These are phyloP conservation scores for Penicillium sp. DNA, from an alignment of 2,329 filamentous ascomycete genomes.

Conservation along the genomic window DNA sequence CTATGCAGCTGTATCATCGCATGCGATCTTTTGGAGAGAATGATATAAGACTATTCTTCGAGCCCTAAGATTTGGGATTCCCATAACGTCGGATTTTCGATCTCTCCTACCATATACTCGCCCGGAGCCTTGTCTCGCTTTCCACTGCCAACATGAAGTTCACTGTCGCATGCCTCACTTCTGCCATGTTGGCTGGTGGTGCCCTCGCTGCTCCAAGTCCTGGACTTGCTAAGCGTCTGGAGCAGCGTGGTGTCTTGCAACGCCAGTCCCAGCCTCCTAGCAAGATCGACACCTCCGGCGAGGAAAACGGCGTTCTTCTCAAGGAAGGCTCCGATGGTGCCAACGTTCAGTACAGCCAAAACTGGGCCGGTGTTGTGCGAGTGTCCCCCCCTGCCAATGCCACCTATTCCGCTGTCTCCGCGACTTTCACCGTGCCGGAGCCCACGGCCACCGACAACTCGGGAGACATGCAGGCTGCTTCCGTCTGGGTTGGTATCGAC, in stretches of 20 bases:
- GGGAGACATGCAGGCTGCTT: constrained; percentile 44
- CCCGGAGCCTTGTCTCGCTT: background rate
- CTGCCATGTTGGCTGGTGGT: constrained; percentile 21
- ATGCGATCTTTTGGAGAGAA: constrained; percentile 12
- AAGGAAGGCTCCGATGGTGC: constrained; percentile 18
- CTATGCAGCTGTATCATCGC: constrained; percentile 19
- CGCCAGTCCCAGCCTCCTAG: constrained; percentile 27
- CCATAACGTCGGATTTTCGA: background rate
- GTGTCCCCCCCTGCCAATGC: constrained; percentile 40
- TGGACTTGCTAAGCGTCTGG: constrained; percentile 27
- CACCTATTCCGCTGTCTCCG: constrained; percentile 45
- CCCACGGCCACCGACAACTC: constrained; percentile 42
- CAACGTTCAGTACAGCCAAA: constrained; percentile 50
- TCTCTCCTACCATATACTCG: background rate
- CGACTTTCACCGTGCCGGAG: constrained; percentile 51
- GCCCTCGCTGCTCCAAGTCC: constrained; percentile 29
- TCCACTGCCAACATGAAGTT: constrained; percentile 29
- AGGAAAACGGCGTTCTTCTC: constrained; percentile 11
- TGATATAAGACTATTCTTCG: constrained; percentile 11
- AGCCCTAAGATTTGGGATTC: background rate
- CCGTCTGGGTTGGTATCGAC: constrained; percentile 60
- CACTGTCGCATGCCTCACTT: constrained; percentile 18
- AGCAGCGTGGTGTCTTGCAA: constrained; percentile 22
- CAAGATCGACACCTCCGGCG: constrained; percentile 6
- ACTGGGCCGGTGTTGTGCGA: constrained; percentile 59